Conservation (phyloP, 2,329 filamentous ascomycete genomes). For the Aspergillus sp. region DNA sequence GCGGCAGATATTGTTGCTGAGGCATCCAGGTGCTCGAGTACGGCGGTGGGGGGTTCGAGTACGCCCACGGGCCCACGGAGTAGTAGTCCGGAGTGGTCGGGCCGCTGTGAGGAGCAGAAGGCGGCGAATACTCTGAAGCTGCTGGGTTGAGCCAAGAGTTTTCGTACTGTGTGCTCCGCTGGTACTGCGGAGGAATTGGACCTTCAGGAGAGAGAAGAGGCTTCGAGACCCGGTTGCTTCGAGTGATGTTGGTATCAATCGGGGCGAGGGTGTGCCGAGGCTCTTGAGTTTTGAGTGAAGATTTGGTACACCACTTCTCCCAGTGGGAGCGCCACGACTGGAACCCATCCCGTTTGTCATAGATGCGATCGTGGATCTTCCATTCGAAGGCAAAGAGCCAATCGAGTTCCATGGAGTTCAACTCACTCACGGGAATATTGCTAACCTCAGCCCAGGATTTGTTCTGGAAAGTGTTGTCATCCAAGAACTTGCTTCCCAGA, state of each 20-base stretch:
- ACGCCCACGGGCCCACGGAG: conserved; percentile 43
- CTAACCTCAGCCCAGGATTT: conserved; percentile 95
- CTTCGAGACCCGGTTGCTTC: conserved; percentile 52
- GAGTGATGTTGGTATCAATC: conserved; percentile 64
- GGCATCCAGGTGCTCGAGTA: conserved; percentile 43
- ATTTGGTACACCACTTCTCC: conserved; percentile 61
- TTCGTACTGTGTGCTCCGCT: conserved; percentile 47
- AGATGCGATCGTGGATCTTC: conserved; percentile 82
- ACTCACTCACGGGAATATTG: conserved; percentile 77
- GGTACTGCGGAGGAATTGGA: conserved; percentile 52
- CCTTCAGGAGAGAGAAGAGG: conserved; percentile 49
- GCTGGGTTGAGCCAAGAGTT: conserved; percentile 52
- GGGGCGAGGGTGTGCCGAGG: conserved; percentile 56
- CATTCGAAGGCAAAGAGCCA: conserved; percentile 83
- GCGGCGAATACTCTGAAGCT: conserved; percentile 52
- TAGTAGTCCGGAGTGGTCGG: conserved; percentile 51
- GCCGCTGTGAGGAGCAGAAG: conserved; percentile 50
- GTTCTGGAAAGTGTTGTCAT: conserved; percentile 98
- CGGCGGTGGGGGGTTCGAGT: conserved; percentile 41
- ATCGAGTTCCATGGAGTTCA: conserved; percentile 83
- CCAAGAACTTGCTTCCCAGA: conserved; percentile 90
- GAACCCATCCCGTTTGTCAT: conserved; percentile 69
- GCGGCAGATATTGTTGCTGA: conserved; percentile 35
- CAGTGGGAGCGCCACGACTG: conserved; percentile 65
- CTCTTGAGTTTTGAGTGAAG: conserved; percentile 47